phyloP scores from a whole-genome alignment of 306 rosid species.

The Ceratonia siliqua region DNA sequence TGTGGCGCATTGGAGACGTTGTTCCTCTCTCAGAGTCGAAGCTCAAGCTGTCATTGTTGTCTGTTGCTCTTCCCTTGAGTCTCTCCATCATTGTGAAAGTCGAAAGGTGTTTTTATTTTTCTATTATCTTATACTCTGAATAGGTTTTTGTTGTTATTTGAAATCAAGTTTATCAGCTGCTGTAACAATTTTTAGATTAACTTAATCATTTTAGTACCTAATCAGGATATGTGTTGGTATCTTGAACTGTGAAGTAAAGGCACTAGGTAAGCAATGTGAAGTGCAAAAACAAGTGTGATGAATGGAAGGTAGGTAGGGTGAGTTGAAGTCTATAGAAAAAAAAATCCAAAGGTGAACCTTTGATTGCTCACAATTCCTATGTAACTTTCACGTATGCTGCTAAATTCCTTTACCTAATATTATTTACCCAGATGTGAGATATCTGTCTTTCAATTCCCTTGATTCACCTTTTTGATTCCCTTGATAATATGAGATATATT shows the following conservation, averaged over 20 bases:
- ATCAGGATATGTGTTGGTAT: background rate
- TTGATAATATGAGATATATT: background rate
- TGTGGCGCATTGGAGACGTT: no score
- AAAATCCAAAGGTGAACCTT: background rate
- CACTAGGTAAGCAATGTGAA: background rate
- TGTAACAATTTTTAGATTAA: background rate
- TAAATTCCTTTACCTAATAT: background rate
- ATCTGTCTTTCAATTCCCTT: slow-evolving; percentile 1
- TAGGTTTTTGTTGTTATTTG: no score
- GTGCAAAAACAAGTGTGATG: background rate
- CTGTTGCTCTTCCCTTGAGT: no score
- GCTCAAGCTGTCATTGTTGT: no score
- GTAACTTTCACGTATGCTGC: background rate
- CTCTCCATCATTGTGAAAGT: no score
- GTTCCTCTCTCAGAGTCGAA: no score
- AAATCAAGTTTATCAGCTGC: background rate
- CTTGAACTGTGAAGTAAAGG: background rate
- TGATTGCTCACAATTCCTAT: background rate
- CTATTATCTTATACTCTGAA: no score
- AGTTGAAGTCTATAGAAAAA: background rate
- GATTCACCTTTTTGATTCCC: background rate
- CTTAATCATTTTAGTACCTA: background rate
- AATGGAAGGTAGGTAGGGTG: background rate
- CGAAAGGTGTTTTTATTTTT: no score
- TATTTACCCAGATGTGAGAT: background rate